Conservation (phyloP, 1,284 basidiomycete genomes). For the Pholiota adiposa region DNA sequence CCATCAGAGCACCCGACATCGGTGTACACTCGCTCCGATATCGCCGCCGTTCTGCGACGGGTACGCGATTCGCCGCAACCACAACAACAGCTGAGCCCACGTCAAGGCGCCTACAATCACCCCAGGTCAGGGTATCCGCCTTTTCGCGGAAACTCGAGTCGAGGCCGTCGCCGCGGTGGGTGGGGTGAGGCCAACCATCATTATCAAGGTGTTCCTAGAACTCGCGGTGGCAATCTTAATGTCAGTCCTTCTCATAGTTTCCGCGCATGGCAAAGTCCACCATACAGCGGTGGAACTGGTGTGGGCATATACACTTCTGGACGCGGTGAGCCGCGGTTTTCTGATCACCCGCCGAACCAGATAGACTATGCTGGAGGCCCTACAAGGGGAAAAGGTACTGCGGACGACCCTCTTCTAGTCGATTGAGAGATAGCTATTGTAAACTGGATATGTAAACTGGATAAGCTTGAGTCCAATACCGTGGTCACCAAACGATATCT, state of each 20-base stretch:
- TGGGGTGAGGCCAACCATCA: slow-evolving; percentile 14
- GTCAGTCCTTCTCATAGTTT: slow-evolving; percentile 16
- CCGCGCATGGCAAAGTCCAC: slow-evolving; percentile 19
- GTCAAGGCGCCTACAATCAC: slow-evolving; percentile 2
- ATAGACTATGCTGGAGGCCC: slow-evolving; percentile 15
- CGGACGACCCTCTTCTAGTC: slow-evolving; percentile 25
- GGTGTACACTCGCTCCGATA: slow-evolving; percentile 53
- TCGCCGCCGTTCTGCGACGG: slow-evolving; percentile 54
- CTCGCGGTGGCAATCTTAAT: slow-evolving; percentile 24
- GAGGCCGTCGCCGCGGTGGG: slow-evolving; percentile 27
- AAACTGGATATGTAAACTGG: neutral
- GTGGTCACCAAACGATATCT: neutral
- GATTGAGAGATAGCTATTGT: slow-evolving; percentile 10
- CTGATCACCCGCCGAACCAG: slow-evolving; percentile 11
- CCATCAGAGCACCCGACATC: slow-evolving; percentile 53
- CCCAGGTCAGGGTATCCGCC: slow-evolving; percentile 15
- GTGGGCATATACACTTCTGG: slow-evolving; percentile 17
- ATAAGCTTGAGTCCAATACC: neutral
- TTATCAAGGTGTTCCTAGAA: slow-evolving; percentile 27
- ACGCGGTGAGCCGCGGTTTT: slow-evolving; percentile 12
- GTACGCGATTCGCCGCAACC: slow-evolving; percentile 45
- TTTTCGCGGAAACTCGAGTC: slow-evolving; percentile 25
- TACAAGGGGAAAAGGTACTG: slow-evolving; percentile 21
- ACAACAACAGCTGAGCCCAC: slow-evolving; percentile 4
- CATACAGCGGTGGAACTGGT: slow-evolving; percentile 23